Conservation (phyloP, 768 basidiomycete genomes). For the Trametes sanguinea region DNA sequence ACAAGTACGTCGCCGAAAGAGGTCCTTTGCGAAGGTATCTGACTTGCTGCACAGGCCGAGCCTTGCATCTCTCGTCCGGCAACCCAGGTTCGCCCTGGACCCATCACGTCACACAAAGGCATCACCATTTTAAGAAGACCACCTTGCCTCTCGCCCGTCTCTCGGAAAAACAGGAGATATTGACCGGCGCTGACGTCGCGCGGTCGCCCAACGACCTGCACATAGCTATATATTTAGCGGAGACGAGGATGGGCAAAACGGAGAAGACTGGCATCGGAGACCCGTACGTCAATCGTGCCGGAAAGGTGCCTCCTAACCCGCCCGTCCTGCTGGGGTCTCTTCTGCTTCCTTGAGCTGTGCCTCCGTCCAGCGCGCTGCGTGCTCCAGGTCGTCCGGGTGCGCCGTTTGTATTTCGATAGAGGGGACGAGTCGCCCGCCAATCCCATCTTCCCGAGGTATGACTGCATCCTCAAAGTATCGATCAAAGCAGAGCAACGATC, state of each 20-base stretch:
- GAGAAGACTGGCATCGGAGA: not conserved
- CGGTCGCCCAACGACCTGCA: no score
- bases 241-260: no score
- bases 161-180: no score
- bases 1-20: not conserved
- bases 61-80: no score
- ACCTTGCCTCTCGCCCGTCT: no score
- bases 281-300: not conserved
- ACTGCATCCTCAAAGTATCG: slow-evolving; percentile 42
- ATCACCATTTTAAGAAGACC: no score
- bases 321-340: not conserved
- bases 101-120: no score
- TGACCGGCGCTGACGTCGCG: no score
- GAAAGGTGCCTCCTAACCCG: not conserved
- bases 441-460: slow-evolving; percentile 16
- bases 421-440: slow-evolving; percentile 39
- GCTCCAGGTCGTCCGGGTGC: slow-evolving; percentile 51
- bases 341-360: not conserved
- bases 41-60: no score
- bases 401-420: slow-evolving; percentile 43
- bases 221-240: no score
- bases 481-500: slow-evolving; percentile 30
- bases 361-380: slow-evolving; percentile 37
- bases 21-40: no score
- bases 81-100: no score